Percentiles rank a stretch among this genome's conserved stretches.
phyloP scores from a whole-genome alignment of 2,329 filamentous ascomycete species.

The Stemphylium beticola region DNA sequence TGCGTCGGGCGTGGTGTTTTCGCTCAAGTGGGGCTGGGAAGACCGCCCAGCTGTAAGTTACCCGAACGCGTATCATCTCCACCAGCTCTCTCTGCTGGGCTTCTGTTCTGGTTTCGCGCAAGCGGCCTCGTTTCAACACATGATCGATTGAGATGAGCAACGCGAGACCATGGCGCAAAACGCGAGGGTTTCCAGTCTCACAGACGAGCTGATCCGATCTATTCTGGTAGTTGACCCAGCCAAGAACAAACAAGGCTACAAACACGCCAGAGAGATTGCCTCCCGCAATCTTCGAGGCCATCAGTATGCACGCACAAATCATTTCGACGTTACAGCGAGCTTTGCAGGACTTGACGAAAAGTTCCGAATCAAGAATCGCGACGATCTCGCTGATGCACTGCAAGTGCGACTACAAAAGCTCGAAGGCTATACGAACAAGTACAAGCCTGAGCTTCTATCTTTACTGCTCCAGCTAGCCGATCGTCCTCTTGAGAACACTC shows the following conservation, averaged over 20 bases:
- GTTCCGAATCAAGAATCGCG: conserved; percentile 79
- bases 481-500: conserved; percentile 74
- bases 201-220: conserved; percentile 72
- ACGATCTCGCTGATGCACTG: conserved; percentile 77
- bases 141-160: not conserved
- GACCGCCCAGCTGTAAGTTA: conserved; percentile 8
- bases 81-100: conserved; percentile 3
- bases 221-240: conserved; percentile 60
- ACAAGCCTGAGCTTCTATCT: conserved; percentile 79
- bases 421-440: conserved; percentile 62
- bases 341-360: conserved; percentile 74
- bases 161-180: conserved; percentile 69
- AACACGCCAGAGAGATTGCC: conserved; percentile 48
- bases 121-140: not conserved
- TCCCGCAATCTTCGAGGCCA: conserved; percentile 49
- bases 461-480: conserved; percentile 83
- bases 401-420: conserved; percentile 66
- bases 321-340: conserved; percentile 54
- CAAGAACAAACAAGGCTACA: conserved; percentile 45
- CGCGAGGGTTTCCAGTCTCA: conserved; percentile 67
- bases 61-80: conserved; percentile 15
- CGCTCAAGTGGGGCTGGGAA: conserved; percentile 13
- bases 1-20: conserved; percentile 3
- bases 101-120: too few species aligned
- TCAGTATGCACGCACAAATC: conserved; percentile 55